phyloP scores from a whole-genome alignment of 1,284 basidiomycete genomes.

The Erythrobasidium hasegawianum region DNA sequence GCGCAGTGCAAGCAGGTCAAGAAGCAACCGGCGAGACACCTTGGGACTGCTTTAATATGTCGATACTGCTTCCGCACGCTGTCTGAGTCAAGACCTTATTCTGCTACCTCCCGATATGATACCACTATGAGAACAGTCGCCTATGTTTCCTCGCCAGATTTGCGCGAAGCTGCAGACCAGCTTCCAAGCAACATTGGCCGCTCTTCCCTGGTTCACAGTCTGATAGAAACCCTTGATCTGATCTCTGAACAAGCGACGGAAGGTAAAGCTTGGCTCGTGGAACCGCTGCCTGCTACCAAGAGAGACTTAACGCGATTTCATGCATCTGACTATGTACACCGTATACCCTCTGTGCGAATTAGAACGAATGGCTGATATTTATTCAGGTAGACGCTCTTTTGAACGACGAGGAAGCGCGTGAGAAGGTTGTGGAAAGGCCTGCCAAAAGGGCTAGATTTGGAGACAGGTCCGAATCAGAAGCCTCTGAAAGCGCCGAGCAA shows the following conservation, averaged over 20 bases:
- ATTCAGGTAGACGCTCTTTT: constrained; percentile 26
- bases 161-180: constrained; percentile 59
- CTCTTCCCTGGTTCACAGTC: constrained; percentile 72
- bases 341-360: neutral
- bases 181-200: constrained; percentile 78
- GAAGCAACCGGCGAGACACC: no score
- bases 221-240: constrained; percentile 61
- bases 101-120: no score
- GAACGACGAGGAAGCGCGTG: neutral
- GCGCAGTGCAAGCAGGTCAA: no score
- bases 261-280: constrained; percentile 40
- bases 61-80: no score
- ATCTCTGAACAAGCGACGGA: constrained; percentile 58
- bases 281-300: constrained; percentile 41
- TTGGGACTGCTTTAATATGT: no score
- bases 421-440: neutral
- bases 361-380: neutral
- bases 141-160: constrained; percentile 61
- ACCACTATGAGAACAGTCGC: constrained; percentile 45
- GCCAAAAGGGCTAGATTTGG: constrained; percentile 4
- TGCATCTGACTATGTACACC: constrained; percentile 48
- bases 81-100: no score
- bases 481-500: constrained; percentile 5
- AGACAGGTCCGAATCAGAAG: neutral
- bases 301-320: constrained; percentile 51